Evolutionary conservation across 345 rosid genomes (phyloP), one percentile per base, ranked within the genome.

Genomic region (Rhizophora mangle): DNA sequence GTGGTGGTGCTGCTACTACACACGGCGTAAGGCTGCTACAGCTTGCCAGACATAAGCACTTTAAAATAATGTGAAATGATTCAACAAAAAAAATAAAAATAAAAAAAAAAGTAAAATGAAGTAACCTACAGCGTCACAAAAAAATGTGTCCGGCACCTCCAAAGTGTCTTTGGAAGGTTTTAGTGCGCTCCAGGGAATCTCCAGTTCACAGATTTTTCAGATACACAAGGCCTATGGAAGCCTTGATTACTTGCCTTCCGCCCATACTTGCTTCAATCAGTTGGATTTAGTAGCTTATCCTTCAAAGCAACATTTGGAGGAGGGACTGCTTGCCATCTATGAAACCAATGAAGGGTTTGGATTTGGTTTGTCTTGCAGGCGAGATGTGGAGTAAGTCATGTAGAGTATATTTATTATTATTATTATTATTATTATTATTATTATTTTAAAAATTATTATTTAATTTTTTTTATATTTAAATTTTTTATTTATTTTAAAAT

Each of bases 181-280:
- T 74, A 88, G 89, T 63, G 96, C 97, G 3, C 97, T 94, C 51
- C 96, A 89, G 79, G 97, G 98, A 65, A 94, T 94, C 63, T 94
- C 98, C 27, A 96, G 98, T 11, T 76, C 90, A 0, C 98, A 91
- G 67, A 91, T 88, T 83, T 94, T 94, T 69, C 98, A 94, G 81
- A 94, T 89, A 79, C 98, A 94, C 92, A 94, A 88, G 75, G 97
- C 98, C 24, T 94, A 91, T 65, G 98, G 98, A 69, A 89, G 96
- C 72, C 69, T 85, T 6, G 90, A 84, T 77, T 97, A 89, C 77
- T 82, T 94, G 78, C 97, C 98, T 52, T 94, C 98, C 6, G 98
- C 96, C 37, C 98, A 91, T 74, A 89, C 98, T 34, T 94, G 98
- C 79, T 91, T 94, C 86, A 94, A 94, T 83, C 96, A 91, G 82